Conservation (phyloP, 176 grass and related monocot species). For the Avena eriantha region DNA sequence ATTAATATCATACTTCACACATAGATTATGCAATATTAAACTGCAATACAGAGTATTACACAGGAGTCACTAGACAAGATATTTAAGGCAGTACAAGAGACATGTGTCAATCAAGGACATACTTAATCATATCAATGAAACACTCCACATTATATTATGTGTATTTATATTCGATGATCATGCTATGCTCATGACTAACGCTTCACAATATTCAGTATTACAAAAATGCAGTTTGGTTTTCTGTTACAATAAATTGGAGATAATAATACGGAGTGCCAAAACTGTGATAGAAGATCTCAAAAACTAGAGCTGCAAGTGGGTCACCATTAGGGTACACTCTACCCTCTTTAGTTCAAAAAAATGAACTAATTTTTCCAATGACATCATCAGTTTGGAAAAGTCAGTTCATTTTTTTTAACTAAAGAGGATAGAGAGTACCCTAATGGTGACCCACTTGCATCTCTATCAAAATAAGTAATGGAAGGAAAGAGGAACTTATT, state of each 20-base stretch:
- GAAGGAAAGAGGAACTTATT: conserved; percentile 25
- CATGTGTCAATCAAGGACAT: not conserved
- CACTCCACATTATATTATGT: not conserved
- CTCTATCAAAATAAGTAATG: not conserved
- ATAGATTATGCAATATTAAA: conserved; percentile 39
- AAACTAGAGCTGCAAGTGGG: no score
- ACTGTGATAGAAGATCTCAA: conserved; percentile 24
- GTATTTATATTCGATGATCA: conserved; percentile 25
- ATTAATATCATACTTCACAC: conserved; percentile 31
- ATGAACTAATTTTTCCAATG: no score
- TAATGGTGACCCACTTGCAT: no score
- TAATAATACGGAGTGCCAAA: conserved; percentile 12
- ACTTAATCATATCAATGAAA: conserved; percentile 22
- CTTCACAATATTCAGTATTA: conserved; percentile 26
- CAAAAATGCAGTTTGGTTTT: conserved; percentile 11
- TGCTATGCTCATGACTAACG: conserved; percentile 28
- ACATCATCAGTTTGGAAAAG: no score
- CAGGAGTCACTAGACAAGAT: conserved; percentile 20
- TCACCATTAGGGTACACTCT: no score
- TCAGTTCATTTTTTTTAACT: no score
- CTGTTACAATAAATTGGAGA: conserved; percentile 3
- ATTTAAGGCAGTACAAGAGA: conserved; percentile 9
- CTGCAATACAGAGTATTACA: not conserved
- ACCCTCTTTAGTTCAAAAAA: no score
- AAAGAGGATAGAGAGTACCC: no score